Conservation (phyloP, 2,329 filamentous ascomycete genomes). For the Neurospora crassa region DNA sequence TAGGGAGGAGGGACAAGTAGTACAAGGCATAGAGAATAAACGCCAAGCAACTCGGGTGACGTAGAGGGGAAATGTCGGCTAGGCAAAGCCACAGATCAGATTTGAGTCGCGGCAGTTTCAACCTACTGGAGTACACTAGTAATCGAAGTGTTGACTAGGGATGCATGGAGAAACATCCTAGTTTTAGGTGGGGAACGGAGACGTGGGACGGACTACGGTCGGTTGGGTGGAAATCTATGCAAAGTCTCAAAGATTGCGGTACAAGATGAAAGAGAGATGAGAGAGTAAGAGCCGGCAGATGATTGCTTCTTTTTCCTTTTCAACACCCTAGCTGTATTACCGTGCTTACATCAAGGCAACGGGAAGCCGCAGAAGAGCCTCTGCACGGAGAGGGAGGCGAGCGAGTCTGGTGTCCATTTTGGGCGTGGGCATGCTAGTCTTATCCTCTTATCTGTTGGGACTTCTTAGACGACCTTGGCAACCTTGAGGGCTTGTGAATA, state of each 20-base stretch:
- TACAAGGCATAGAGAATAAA: background rate
- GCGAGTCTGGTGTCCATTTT: constrained; percentile 12
- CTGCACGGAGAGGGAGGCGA: constrained; percentile 13
- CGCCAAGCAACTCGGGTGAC: constrained; percentile 5
- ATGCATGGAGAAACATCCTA: constrained; percentile 5
- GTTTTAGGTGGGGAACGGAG: constrained; percentile 1
- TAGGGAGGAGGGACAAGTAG: background rate
- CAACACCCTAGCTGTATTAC: constrained; percentile 4
- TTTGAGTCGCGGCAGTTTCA: constrained; percentile 8
- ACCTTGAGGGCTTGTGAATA: constrained; percentile 14
- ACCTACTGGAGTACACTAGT: constrained; percentile 5
- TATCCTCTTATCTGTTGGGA: constrained; percentile 11
- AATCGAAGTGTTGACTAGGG: constrained; percentile 3
- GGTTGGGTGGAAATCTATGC: constrained; percentile 4
- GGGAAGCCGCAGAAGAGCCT: constrained; percentile 13
- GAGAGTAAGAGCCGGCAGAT: background rate
- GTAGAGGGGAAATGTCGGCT: constrained; percentile 2
- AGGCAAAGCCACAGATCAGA: constrained; percentile 4
- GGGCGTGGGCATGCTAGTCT: constrained; percentile 17
- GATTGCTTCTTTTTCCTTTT: background rate
- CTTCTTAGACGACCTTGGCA: constrained; percentile 12
- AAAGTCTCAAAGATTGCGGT: background rate
- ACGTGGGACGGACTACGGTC: constrained; percentile 3
- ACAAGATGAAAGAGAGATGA: background rate
- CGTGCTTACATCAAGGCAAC: constrained; percentile 6